Percentiles rank a stretch among this genome's conserved stretches.
These are phyloP conservation scores for Annulohypoxylon stygium DNA, from an alignment of 495 filamentous ascomycete species.

Conservation along the genomic window DNA sequence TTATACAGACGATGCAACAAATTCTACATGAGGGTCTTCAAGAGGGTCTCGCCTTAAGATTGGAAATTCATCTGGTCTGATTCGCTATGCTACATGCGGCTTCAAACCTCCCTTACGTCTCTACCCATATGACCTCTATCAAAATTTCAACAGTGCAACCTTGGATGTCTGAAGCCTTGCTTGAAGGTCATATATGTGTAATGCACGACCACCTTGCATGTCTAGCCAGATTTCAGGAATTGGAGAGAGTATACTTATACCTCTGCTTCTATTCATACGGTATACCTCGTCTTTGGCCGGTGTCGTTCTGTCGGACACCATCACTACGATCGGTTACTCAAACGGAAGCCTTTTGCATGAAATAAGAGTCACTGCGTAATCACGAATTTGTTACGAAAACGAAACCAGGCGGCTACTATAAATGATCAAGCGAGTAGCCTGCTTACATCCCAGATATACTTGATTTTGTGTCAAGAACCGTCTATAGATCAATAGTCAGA, in stretches of 20 bases:
- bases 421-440: not conserved
- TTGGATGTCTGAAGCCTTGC: not conserved
- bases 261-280: not conserved
- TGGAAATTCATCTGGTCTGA: constrained; percentile 26
- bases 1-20: constrained; percentile 3
- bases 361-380: not conserved
- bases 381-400: constrained; percentile 7
- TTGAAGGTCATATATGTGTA: constrained; percentile 6
- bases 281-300: not conserved
- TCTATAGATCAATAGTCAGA: not conserved
- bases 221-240: constrained; percentile 1
- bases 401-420: not conserved
- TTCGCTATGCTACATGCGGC: constrained; percentile 25
- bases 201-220: not conserved
- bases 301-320: not conserved
- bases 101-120: not conserved
- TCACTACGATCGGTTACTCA: not conserved
- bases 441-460: not conserved
- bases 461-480: not conserved
- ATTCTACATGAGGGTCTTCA: not conserved
- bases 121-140: constrained; percentile 10
- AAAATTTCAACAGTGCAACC: not conserved
- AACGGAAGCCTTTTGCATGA: not conserved
- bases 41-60: constrained; percentile 22
- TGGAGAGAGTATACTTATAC: not conserved